Evolutionary conservation across 306 rosid species (phyloP).

Genomic region (Pachyrhizus erosus): DNA sequence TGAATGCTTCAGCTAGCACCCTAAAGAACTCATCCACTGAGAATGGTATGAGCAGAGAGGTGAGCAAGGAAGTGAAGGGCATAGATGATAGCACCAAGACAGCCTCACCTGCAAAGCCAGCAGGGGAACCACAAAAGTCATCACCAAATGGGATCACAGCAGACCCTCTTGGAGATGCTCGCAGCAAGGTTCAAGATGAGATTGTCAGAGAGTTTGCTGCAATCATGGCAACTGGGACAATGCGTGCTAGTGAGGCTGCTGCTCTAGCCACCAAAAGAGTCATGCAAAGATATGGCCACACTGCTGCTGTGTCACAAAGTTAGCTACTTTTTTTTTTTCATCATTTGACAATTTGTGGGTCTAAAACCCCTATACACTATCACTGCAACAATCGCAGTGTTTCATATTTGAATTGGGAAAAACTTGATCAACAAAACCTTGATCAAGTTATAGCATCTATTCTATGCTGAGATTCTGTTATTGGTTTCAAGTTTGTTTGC

Average conservation of each 20-base stretch:
- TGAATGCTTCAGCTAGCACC: constrained; percentile 20
- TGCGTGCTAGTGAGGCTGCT: constrained; percentile 98
- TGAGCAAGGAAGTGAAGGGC: constrained; percentile 23
- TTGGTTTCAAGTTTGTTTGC: background rate
- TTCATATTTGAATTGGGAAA: background rate
- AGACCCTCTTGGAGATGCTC: constrained; percentile 81
- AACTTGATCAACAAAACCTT: background rate
- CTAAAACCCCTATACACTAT: background rate
- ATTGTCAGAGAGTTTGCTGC: constrained; percentile 77
- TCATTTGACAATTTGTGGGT: background rate
- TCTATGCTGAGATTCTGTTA: background rate
- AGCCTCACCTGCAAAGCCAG: constrained; percentile 34
- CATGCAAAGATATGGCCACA: constrained; percentile 80
- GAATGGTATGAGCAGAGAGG: constrained; percentile 1
- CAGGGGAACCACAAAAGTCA: constrained; percentile 29
- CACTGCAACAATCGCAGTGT: background rate
- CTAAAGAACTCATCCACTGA: constrained; percentile 29
- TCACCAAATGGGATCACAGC: constrained; percentile 39
- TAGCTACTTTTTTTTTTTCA: constrained; percentile 32
- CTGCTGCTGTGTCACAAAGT: constrained; percentile 59
- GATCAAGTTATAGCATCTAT: background rate
- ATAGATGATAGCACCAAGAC: constrained; percentile 41
- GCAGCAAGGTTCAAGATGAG: constrained; percentile 92
- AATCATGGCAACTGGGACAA: constrained; percentile 84
- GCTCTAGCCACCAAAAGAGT: constrained; percentile 90